These are phyloP conservation scores for Salvia miltiorrhiza DNA, from an alignment of 257 asterid genomes.

Conservation along the genomic window DNA sequence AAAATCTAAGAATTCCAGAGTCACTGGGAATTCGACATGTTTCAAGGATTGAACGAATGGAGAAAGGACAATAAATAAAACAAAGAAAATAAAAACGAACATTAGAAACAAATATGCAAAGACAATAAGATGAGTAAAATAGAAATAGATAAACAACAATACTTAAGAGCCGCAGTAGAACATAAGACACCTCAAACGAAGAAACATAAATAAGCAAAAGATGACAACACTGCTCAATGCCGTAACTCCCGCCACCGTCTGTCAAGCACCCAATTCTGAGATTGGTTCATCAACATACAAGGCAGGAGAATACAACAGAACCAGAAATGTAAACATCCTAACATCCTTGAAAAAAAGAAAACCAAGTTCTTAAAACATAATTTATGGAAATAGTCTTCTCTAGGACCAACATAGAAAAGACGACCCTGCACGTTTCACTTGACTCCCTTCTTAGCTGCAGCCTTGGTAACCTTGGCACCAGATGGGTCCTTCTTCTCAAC, in stretches of 20 bases:
- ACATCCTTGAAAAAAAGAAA: neutral
- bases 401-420: neutral
- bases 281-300: too few relatives aligned
- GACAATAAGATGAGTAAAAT: neutral
- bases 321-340: neutral
- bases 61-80: too few relatives aligned
- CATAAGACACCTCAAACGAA: neutral
- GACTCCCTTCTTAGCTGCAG: slow-evolving; percentile 76
- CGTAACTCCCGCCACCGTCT: too few relatives aligned
- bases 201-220: neutral
- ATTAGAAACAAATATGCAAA: too few relatives aligned
- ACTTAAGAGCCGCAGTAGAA: neutral
- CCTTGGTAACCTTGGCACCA: slow-evolving; percentile 30
- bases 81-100: too few relatives aligned
- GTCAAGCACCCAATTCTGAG: too few relatives aligned
- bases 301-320: slow-evolving; percentile 16
- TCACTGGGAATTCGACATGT: too few relatives aligned
- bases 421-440: slow-evolving; percentile 37
- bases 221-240: neutral
- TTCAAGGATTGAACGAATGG: too few relatives aligned
- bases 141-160: neutral
- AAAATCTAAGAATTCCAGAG: too few relatives aligned
- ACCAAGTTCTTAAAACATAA: neutral
- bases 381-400: neutral
- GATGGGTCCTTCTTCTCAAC: slow-evolving; percentile 40